Evolutionary conservation across 169 alveolate species (phyloP).

Genomic region (Eimeria acervulina): DNA sequence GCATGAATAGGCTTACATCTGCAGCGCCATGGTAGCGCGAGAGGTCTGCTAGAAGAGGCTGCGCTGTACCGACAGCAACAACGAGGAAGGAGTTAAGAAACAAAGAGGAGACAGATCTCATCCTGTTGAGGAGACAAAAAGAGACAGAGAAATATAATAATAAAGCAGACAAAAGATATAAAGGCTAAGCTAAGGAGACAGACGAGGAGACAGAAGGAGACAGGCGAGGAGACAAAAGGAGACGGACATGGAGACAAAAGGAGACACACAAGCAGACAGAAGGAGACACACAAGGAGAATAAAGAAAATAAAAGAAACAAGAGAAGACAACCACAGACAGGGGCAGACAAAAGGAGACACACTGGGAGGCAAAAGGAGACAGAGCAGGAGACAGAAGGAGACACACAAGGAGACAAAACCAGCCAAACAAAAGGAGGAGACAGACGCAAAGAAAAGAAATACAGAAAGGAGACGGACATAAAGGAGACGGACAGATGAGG

Average conservation of each 20-base stretch:
- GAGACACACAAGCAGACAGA: too few relatives aligned
- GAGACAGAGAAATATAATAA: neutral
- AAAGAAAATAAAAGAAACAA: neutral
- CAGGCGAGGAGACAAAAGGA: neutral
- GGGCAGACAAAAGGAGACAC: too few relatives aligned
- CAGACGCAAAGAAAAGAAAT: neutral
- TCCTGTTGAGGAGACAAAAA: neutral
- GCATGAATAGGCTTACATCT: too few relatives aligned
- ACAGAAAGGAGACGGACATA: too few relatives aligned
- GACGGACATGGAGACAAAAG: neutral
- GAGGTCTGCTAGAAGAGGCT: slow-evolving; percentile 82
- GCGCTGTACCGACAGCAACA: slow-evolving; percentile 70
- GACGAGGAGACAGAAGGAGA: neutral
- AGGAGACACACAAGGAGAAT: neutral
- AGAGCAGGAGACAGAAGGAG: too few relatives aligned
- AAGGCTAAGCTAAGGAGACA: neutral
- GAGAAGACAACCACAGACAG: too few relatives aligned
- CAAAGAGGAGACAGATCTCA: slow-evolving; percentile 1
- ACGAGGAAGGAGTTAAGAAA: slow-evolving; percentile 4
- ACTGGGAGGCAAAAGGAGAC: too few relatives aligned
- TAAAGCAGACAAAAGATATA: neutral
- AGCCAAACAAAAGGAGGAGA: neutral
- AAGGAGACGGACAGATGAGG: too few relatives aligned
- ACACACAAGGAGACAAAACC: too few relatives aligned
- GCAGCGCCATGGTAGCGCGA: slow-evolving; percentile 75